A percentile compares a stretch with the other conserved stretches of the same genome.
Conservation (phyloP, 768 basidiomycete species). For the Pleurotus cornucopiae region DNA sequence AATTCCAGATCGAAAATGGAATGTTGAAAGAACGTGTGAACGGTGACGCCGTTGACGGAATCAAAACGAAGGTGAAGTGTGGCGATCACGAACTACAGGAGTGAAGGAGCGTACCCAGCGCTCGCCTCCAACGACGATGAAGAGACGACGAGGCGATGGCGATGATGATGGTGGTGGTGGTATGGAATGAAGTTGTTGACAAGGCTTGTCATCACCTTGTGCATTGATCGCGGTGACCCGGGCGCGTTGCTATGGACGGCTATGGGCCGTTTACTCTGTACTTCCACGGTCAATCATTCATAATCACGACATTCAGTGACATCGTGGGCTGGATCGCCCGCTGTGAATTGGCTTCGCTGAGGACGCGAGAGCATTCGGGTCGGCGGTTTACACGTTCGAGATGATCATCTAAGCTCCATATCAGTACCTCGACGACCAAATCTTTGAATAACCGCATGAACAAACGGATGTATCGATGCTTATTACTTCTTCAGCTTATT, state of each 20-base stretch:
- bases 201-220: too few relatives aligned
- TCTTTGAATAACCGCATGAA: too few relatives aligned
- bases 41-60: neutral
- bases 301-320: too few relatives aligned
- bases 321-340: too few relatives aligned
- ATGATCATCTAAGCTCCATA: too few relatives aligned
- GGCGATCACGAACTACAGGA: neutral
- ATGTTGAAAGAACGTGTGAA: neutral
- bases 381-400: too few relatives aligned
- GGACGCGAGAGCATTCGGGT: too few relatives aligned
- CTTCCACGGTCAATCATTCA: too few relatives aligned
- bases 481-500: too few relatives aligned
- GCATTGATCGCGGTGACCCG: neutral
- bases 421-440: too few relatives aligned
- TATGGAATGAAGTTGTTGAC: neutral
- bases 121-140: constrained; percentile 1
- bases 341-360: too few relatives aligned
- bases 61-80: neutral
- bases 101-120: constrained; percentile 1
- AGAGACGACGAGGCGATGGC: neutral
- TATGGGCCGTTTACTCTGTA: neutral
- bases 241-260: constrained; percentile 4
- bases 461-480: too few relatives aligned
- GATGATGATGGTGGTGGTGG: neutral
- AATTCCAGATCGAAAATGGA: neutral